phyloP scores from a whole-genome alignment of 2,329 filamentous ascomycete genomes.

The Talaromyces sp. region DNA sequence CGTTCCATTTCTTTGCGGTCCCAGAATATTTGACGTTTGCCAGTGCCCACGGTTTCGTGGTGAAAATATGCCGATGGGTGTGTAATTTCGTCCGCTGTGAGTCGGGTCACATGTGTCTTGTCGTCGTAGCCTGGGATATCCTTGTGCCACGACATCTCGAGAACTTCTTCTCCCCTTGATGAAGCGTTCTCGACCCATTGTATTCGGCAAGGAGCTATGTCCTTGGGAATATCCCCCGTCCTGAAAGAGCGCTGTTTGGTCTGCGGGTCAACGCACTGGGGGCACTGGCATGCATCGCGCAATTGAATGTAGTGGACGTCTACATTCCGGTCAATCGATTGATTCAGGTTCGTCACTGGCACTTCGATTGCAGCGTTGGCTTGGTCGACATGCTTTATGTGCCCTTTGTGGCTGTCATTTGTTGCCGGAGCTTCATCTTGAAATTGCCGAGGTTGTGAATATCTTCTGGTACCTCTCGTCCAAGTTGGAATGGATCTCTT shows the following conservation, averaged over 20 bases:
- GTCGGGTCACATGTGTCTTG: slow-evolving; percentile 34
- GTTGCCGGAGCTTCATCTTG: neutral
- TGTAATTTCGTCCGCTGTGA: slow-evolving; percentile 16
- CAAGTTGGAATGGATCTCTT: neutral
- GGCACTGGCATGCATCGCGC: slow-evolving; percentile 56
- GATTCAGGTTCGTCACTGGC: neutral
- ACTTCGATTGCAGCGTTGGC: neutral
- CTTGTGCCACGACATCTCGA: slow-evolving; percentile 61
- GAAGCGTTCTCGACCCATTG: slow-evolving; percentile 22
- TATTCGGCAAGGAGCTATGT: slow-evolving; percentile 42
- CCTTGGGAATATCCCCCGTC: slow-evolving; percentile 58
- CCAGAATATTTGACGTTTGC: slow-evolving; percentile 34
- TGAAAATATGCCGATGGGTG: slow-evolving; percentile 7
- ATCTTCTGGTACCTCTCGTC: neutral
- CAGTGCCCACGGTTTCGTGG: slow-evolving; percentile 20
- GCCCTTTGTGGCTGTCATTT: neutral
- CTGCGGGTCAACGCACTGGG: slow-evolving; percentile 52
- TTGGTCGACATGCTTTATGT: slow-evolving; percentile 1
- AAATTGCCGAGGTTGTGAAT: slow-evolving; percentile 13
- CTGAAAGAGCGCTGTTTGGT: slow-evolving; percentile 63
- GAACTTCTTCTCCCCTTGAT: slow-evolving; percentile 25
- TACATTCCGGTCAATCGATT: neutral
- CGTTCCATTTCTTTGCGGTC: slow-evolving; percentile 43
- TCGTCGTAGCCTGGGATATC: slow-evolving; percentile 47
- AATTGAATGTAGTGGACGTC: slow-evolving; percentile 30